These are phyloP conservation scores for Aspergillus latus DNA, from an alignment of 2,329 filamentous ascomycete species.

Conservation along the genomic window DNA sequence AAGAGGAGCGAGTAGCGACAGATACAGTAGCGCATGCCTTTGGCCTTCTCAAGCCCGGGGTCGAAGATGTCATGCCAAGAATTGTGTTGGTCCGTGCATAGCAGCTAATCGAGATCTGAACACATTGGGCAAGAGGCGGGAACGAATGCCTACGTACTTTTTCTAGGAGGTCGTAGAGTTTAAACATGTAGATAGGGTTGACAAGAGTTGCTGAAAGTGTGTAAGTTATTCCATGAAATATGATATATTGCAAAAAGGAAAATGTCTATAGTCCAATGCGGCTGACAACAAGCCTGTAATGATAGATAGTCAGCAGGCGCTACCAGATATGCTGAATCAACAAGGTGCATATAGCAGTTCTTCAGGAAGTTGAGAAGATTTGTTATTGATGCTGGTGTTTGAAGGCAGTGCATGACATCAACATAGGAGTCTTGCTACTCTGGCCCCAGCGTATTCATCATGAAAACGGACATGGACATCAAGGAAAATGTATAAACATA, in stretches of 20 bases:
- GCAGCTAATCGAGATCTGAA: constrained; percentile 1
- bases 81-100: constrained; percentile 29
- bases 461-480: constrained; percentile 15
- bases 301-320: constrained; percentile 5
- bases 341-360: constrained; percentile 2
- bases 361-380: constrained; percentile 68
- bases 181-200: not conserved
- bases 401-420: constrained; percentile 53
- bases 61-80: constrained; percentile 35
- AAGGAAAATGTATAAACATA: not conserved
- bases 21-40: not conserved
- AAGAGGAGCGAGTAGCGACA: not conserved
- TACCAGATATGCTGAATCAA: not conserved
- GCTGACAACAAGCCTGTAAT: not conserved
- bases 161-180: not conserved
- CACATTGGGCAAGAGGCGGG: not conserved
- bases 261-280: not conserved
- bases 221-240: not conserved
- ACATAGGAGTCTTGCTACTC: constrained; percentile 43
- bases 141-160: not conserved
- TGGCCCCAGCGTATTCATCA: constrained; percentile 58
- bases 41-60: not conserved
- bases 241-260: not conserved
- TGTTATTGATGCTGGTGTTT: constrained; percentile 58
- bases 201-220: not conserved